Evolutionary conservation across 2,329 filamentous ascomycete genomes (phyloP).

Genomic region (Aspergillus texensis): DNA sequence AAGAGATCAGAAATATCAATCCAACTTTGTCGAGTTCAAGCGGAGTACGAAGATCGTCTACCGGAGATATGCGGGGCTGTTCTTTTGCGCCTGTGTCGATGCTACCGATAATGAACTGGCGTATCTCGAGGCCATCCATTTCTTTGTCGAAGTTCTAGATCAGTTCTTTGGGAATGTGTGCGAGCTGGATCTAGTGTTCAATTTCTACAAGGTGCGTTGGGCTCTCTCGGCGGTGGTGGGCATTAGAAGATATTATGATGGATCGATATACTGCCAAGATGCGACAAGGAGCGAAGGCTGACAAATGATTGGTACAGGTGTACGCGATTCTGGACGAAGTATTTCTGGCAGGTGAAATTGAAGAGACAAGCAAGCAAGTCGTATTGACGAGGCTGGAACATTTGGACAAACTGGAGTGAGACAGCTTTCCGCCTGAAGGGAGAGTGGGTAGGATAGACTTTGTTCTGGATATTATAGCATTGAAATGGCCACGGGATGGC

Average conservation of each 20-base stretch:
- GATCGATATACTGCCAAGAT: constrained; percentile 1
- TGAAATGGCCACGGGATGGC: constrained; percentile 20
- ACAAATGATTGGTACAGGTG: constrained; percentile 56
- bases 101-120: constrained; percentile 98
- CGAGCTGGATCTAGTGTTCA: constrained; percentile 85
- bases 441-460: background rate
- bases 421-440: background rate
- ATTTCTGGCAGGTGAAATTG: constrained; percentile 94
- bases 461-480: constrained; percentile 19
- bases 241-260: background rate
- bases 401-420: constrained; percentile 89
- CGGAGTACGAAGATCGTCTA: constrained; percentile 87
- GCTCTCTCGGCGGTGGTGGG: background rate
- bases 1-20: constrained; percentile 98
- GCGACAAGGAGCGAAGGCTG: constrained; percentile 8
- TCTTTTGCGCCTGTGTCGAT: constrained; percentile 99
- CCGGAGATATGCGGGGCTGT: constrained; percentile 93
- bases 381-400: constrained; percentile 93
- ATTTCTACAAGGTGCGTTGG: constrained; percentile 66
- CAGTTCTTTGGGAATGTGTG: constrained; percentile 99
- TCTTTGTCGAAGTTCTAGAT: constrained; percentile 98
- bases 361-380: constrained; percentile 98
- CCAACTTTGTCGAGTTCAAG: constrained; percentile 91
- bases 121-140: constrained; percentile 96
- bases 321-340: constrained; percentile 99